Percentiles rank a stretch among this genome's conserved stretches.
Evolutionary conservation across 1,284 basidiomycete species (phyloP).

Genomic region (Heliocybe sulcata): DNA sequence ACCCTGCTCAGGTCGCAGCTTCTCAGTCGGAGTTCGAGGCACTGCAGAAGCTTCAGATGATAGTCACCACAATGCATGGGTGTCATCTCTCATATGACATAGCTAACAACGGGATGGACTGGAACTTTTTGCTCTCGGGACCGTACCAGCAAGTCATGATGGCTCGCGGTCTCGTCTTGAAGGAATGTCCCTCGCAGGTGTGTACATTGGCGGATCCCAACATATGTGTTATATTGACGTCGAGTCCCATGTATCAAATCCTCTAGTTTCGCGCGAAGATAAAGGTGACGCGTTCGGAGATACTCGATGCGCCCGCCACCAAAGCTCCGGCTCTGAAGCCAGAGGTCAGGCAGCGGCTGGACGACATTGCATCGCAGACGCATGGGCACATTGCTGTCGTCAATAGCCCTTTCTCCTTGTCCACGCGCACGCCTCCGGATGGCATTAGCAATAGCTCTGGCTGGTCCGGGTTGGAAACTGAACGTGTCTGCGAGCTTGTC

Average conservation of each 20-base stretch:
- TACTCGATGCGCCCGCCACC: constrained; percentile 79
- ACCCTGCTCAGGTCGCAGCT: constrained; percentile 23
- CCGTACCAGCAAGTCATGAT: constrained; percentile 91
- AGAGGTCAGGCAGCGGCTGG: constrained; percentile 82
- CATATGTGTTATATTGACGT: not conserved
- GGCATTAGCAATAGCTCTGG: constrained; percentile 68
- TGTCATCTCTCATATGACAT: constrained; percentile 77
- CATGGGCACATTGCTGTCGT: constrained; percentile 87
- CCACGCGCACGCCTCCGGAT: constrained; percentile 67
- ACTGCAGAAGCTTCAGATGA: constrained; percentile 75
- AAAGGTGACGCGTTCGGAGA: constrained; percentile 88
- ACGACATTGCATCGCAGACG: constrained; percentile 88
- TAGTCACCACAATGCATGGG: constrained; percentile 74
- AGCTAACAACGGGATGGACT: constrained; percentile 64
- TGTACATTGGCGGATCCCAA: constrained; percentile 13
- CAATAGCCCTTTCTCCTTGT: constrained; percentile 67
- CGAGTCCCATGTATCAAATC: not conserved
- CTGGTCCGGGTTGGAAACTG: constrained; percentile 88
- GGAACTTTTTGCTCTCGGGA: constrained; percentile 91
- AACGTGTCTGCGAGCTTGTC: constrained; percentile 88
- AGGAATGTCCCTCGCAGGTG: constrained; percentile 84
- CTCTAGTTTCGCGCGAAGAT: constrained; percentile 75
- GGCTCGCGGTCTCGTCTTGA: constrained; percentile 82
- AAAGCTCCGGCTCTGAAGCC: constrained; percentile 75
- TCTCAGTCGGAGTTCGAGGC: constrained; percentile 55